A percentile compares a stretch with the other conserved stretches of the same genome.
phyloP scores from a whole-genome alignment of 495 filamentous ascomycete species.

The Glonium stellatum region DNA sequence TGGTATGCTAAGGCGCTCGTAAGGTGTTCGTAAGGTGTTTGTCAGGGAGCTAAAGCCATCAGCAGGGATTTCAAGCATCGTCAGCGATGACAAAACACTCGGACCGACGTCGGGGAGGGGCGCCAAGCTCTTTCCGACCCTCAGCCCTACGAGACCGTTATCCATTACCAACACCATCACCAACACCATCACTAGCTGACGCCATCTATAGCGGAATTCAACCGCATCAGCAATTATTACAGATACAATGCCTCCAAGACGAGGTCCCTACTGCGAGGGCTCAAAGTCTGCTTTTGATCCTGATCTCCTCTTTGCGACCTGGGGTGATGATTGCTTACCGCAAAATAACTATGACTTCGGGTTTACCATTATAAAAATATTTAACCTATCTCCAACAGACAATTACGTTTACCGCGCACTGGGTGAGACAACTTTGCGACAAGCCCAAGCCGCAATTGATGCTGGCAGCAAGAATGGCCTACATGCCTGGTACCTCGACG shows the following conservation, averaged over 20 bases:
- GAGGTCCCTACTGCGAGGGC: background rate
- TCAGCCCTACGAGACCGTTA: too few relatives aligned
- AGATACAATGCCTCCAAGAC: background rate
- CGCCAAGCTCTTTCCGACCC: too few relatives aligned
- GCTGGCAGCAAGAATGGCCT: conserved; percentile 41
- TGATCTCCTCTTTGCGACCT: conserved; percentile 34
- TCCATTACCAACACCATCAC: too few relatives aligned
- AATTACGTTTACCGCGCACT: conserved; percentile 50
- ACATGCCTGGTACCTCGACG: conserved; percentile 40
- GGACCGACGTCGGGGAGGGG: too few relatives aligned
- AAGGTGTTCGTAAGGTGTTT: conserved; percentile 2
- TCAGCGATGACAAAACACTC: background rate
- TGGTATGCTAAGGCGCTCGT: background rate
- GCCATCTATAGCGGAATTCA: background rate
- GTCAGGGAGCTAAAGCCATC: background rate
- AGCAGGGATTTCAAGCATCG: background rate
- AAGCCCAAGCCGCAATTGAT: conserved; percentile 48
- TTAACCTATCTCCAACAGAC: conserved; percentile 44
- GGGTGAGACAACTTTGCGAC: conserved; percentile 41
- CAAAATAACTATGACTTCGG: conserved; percentile 42
- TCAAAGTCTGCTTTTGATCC: conserved; percentile 32
- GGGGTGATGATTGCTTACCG: conserved; percentile 26
- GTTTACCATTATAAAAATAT: conserved; percentile 44
- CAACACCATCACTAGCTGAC: background rate
- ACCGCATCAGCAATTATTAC: background rate